phyloP scores from a whole-genome alignment of 192 early-diverging fungal species.

The Coemansia sp. region DNA sequence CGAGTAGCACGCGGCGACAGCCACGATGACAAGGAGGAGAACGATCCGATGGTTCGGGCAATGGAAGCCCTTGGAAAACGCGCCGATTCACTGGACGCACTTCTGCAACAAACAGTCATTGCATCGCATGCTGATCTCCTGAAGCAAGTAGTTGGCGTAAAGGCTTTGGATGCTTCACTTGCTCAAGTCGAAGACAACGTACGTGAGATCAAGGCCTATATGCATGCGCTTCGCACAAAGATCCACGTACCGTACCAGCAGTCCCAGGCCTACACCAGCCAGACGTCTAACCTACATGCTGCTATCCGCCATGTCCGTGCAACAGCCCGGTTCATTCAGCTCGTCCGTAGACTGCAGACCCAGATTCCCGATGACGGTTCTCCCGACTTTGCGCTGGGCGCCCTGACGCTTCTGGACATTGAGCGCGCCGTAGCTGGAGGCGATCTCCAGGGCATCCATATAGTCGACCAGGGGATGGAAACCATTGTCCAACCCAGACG shows the following conservation, averaged over 20 bases:
- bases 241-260: conserved; percentile 47
- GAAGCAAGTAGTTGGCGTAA: conserved; percentile 29
- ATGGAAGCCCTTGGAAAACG: too few relatives aligned
- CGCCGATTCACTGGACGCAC: conserved; percentile 20
- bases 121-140: conserved; percentile 24
- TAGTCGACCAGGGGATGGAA: conserved; percentile 27
- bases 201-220: conserved; percentile 32
- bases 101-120: conserved; percentile 19
- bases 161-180: conserved; percentile 27
- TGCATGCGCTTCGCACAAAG: conserved; percentile 36
- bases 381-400: conserved; percentile 32
- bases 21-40: too few relatives aligned
- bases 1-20: too few relatives aligned
- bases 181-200: conserved; percentile 37
- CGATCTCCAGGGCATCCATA: conserved; percentile 18
- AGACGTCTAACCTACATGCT: conserved; percentile 31
- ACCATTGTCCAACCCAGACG: conserved; percentile 3
- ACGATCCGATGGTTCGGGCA: too few relatives aligned
- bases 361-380: conserved; percentile 14
- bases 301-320: conserved; percentile 19
- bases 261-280: conserved; percentile 16
- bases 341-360: conserved; percentile 24
- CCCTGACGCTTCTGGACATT: conserved; percentile 43
- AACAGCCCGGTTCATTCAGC: conserved; percentile 34
- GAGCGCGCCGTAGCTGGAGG: conserved; percentile 12